Evolutionary conservation across 2,329 filamentous ascomycete species (phyloP), one percentile per base, ranked within the genome.

Genomic region (Bipolaris zeicola): DNA sequence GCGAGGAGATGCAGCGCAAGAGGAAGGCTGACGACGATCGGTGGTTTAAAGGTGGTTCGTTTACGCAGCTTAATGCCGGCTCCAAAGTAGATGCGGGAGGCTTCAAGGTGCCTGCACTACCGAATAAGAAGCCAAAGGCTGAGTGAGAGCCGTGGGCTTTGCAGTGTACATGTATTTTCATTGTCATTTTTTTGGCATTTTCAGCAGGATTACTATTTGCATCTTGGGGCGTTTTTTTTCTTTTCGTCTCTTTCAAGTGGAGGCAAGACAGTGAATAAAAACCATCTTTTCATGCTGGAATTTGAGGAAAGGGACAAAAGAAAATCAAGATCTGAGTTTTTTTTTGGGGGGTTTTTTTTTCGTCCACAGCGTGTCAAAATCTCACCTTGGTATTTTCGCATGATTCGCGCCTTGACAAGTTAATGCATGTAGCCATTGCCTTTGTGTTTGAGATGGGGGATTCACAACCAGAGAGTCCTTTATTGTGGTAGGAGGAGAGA

Each of bases 1-100:
- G 92, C 66, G 90, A 91, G 6, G 92, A 97, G 79, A 84, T 96
- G 74, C 92, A 85, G 72, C 85, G 92, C 67, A 98, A 98, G 81
- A 83, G 92, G 62, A 96, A 96, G 75, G 93, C 92, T 0, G 95
- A 98, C 62, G 92, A 96, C 73, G 94, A 98, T 73, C 83, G 92
- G 36, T 99, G 92, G 89, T 99, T 99, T 81, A 96, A 95, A 77
- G 91, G 92, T 44, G 95, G 95, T n/a, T 93, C 91, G 0, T 99
- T 99, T 72, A 97, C 95, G 7, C 93, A 97, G 75, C 85, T 96
- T 53, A 87, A 87, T 49, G 68, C 58, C 14, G 48, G 64, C 6
- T 58, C 61, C 1, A 90, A 78, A 64, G 72, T 78, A 6, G 81
- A 82, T 60, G 83, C 82, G 48, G 86, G 82, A 10, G 89, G 86